Base-by-base conservation (phyloP, 78 protist genomes). In the Pigoraptor vietnamica region DNA sequence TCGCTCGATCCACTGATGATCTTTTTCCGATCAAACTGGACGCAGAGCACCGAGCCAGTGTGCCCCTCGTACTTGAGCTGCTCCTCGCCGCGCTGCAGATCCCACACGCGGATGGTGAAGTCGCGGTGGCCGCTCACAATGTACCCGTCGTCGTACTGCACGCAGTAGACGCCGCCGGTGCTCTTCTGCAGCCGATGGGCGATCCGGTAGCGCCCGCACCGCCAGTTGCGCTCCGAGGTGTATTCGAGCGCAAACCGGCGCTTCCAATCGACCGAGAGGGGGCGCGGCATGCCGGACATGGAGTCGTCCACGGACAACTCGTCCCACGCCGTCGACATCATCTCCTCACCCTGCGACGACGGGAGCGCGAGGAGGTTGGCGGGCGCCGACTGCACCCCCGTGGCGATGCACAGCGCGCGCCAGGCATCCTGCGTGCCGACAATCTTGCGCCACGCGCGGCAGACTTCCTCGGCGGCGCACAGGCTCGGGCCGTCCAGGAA, bases 111-210 rank as follows among this genome's bases (percentile, higher is more conserved):
- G 84, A 92, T 86, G 33, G 56, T 87, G n/a, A 37, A 2, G 89
- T 92, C 93, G 9, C 24, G 21, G 14, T 88, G 48, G 21, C 89
- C 93, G 23, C 40, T 32, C n/a, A 91, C 93, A 83, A 91, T 82
- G 33, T n/a, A 29, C 23, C 32, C 10, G 33, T 86, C 67, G 55
- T 86, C 89, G 19, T 32, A 83, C 29, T 55, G 86, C 32, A 92
- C 35, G 87, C 90, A 86, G 86, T 81, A 83, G 39, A 91, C 93
- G 21, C 81, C 88, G 34, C 36, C 67, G 33, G 23, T 37, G 36
- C 83, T 10, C 33, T 35, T 37, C 9, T 2, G 84, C 21, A 79
- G 84, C 84, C 10, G 1, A 2, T 25, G 84, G 1, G 21, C 84
- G 32, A 25, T 79, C 35, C 83, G 83, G 87, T 82, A 34, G 37